Base-by-base conservation (phyloP, 306 rosid genomes). In the Gleditsia sinensis region DNA sequence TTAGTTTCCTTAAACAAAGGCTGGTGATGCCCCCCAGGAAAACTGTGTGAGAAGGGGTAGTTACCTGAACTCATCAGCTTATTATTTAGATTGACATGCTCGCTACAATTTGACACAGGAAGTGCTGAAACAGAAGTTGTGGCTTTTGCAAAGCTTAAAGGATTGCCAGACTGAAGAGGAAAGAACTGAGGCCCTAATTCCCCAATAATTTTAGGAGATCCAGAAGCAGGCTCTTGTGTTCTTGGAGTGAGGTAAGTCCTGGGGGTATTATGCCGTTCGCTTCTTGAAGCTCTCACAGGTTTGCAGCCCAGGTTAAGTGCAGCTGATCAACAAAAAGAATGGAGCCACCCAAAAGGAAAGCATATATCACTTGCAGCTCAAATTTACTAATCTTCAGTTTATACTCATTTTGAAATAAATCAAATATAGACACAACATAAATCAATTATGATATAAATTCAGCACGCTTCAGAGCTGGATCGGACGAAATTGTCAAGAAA, bases 241-340 rank as follows among this genome's bases (percentile, higher is more conserved):
- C 93, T 90, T 5, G 89, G 90, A 54, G 88, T 67, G 51, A 95
- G 98, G 82, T 95, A 95, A 74, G 86, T 88, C 89, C 97, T 87
- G 0, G 88, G 96, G 75, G 90, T 95, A 74, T 71, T 86, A 77
- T 92, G 97, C 58, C 99, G 84, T 82, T 92, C 98, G 86, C 99
- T 95, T 84, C 99, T 90, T 1, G 98, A 87, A 85, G 99, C 96
- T 84, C 87, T 92, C 27, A 87, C 96, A 16, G 96, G 92, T 80
- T 82, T 79, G 82, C 99, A 95, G 5, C 99, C 99, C 67, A 95
- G 86, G 82, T 90, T 90, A 61, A 95, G 99, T 65, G 99, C 99
- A 83, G 99, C 99, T 95, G 93, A 79, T 77, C 78, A 81, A 14
- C 76, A 82, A 5, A 33, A 21, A 45, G 14, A 72, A 76, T 58